Evolutionary conservation across 2,329 filamentous ascomycete genomes (phyloP), one percentile per base, ranked within the genome.

Genomic region (Ceratocystis cacaofunesta): DNA sequence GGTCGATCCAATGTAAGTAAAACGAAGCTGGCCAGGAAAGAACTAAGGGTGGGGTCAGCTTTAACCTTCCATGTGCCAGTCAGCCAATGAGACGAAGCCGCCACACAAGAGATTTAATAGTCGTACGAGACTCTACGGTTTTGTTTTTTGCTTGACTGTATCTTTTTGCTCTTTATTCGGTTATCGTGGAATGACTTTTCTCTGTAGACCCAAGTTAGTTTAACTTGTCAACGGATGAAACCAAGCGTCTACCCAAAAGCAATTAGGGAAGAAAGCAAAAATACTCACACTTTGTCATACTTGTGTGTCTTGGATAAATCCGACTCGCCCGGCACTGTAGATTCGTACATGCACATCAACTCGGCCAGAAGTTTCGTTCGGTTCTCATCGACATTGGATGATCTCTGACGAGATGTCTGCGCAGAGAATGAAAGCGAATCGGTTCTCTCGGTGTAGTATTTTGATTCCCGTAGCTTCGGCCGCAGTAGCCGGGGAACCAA

Each of bases 361-460:
- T 83, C 81, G 2, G 79, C 74, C 1, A 75, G 68, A 1, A 83
- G 73, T 70, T 83, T 81, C 28, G 72, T 71, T 41, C 75, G 75
- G 70, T 85, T 85, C 48, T 83, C 79, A 0, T 80, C 77, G 8
- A 75, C 73, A 69, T 85, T 85, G 61, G 78, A 76, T 17, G 74
- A 74, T 58, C 80, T 75, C 48, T 79, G 82, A 22, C 82, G 76
- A 64, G 80, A 76, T 1, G 77, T 79, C 70, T 85, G 82, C 0
- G 80, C 80, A 64, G 83, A 78, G 43, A 85, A 79, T 0, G 76
- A 78, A 67, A 84, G 77, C 50, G 77, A 78, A 70, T 85, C 80
- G 67, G 72, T 82, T 44, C 76, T 72, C 50, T 73, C 75, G 1
- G 78, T 76, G 70, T 84, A 85, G 70, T 84, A 84, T 55, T 76